A percentile compares a stretch with the other conserved stretches of the same genome.
These are phyloP conservation scores for Penicillium verrucosum DNA, from an alignment of 2,329 filamentous ascomycete species.

Conservation along the genomic window DNA sequence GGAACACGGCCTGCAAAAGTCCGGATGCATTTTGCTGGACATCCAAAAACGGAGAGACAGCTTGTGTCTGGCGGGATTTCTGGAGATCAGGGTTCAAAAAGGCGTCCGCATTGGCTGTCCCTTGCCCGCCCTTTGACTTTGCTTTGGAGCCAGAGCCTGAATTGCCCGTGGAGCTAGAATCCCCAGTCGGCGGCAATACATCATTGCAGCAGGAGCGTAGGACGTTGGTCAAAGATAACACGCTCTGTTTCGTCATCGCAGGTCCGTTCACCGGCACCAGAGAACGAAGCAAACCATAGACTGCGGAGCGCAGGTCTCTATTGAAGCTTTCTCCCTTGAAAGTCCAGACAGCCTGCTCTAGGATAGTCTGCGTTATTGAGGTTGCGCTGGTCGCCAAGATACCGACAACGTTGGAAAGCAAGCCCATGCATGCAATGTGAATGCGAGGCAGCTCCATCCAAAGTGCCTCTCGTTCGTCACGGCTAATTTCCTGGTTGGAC, in stretches of 20 bases:
- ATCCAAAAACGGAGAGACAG: conserved; percentile 28
- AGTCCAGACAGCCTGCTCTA: conserved; percentile 70
- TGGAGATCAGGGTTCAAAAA: conserved; percentile 56
- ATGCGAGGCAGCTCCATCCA: conserved; percentile 71
- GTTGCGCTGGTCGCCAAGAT: conserved; percentile 58
- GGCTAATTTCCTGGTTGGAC: conserved; percentile 68
- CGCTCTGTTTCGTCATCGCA: conserved; percentile 62
- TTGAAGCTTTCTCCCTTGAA: conserved; percentile 56
- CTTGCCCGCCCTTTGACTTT: conserved; percentile 36
- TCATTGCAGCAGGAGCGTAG: conserved; percentile 72
- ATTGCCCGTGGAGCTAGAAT: conserved; percentile 28
- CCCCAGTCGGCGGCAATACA: conserved; percentile 54
- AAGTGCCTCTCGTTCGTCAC: conserved; percentile 78
- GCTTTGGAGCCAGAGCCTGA: conserved; percentile 42
- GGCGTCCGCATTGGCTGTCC: conserved; percentile 62
- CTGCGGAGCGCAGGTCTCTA: conserved; percentile 55
- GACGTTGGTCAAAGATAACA: conserved; percentile 61
- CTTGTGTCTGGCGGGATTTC: conserved; percentile 22
- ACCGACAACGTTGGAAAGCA: conserved; percentile 57
- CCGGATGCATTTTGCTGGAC: conserved; percentile 57
- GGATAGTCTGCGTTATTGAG: conserved; percentile 59
- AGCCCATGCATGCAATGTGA: conserved; percentile 65
- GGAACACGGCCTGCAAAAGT: conserved; percentile 63
- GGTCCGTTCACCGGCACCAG: conserved; percentile 63
- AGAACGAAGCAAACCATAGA: conserved; percentile 58